These are phyloP conservation scores for Leishmania martiniquensis DNA, from an alignment of 208 protist species.

Conservation along the genomic window DNA sequence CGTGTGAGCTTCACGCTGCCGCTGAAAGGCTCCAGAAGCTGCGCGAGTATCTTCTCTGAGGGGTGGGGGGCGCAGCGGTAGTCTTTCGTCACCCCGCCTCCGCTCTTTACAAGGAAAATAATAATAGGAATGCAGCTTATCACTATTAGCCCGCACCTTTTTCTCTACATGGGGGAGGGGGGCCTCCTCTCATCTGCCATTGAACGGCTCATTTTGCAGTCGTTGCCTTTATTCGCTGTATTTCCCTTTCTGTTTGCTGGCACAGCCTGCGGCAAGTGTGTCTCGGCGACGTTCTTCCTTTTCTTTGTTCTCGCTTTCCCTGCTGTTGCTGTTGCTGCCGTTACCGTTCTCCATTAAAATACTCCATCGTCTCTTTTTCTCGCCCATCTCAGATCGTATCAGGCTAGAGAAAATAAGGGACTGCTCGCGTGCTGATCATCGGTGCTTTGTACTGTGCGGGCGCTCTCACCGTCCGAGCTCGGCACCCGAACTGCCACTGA, in stretches of 20 bases:
- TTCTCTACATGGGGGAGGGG: not conserved
- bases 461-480: no score
- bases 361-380: not conserved
- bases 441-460: no score
- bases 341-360: not conserved
- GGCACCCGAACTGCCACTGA: no score
- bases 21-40: constrained; percentile 59
- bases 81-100: not conserved
- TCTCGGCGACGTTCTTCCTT: not conserved
- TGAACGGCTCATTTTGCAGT: not conserved
- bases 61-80: no score
- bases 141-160: not conserved
- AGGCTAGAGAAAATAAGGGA: no score
- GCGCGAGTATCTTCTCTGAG: constrained; percentile 36
- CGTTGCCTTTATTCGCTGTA: no score
- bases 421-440: no score
- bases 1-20: constrained; percentile 55
- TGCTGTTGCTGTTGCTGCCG: not conserved
- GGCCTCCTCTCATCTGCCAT: not conserved
- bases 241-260: no score
- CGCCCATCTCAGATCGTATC: no score
- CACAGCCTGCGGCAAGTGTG: not conserved
- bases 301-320: constrained; percentile 20
- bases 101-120: not conserved
- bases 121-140: not conserved